A percentile compares a stretch with the other conserved stretches of the same genome.
These are phyloP conservation scores for Talaromyces sp. DNA, from an alignment of 2,329 filamentous ascomycete genomes.

Conservation along the genomic window DNA sequence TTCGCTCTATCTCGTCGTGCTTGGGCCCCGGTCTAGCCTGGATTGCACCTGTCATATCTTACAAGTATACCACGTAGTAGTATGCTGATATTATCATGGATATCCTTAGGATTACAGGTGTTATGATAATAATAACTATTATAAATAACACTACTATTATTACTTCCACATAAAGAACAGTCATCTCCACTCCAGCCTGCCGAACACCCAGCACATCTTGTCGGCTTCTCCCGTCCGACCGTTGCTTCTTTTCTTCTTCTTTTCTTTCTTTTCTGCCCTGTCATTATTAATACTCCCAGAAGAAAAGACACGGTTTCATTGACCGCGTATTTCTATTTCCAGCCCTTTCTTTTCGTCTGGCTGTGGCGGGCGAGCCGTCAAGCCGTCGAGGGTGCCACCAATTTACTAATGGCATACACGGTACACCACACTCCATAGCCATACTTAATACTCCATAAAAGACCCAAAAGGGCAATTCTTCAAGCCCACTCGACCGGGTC, in stretches of 20 bases:
- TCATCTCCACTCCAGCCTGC: not conserved
- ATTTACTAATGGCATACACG: too few relatives aligned
- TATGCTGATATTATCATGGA: not conserved
- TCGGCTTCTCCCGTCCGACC: constrained; percentile 11
- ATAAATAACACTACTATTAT: too few relatives aligned
- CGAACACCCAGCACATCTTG: not conserved
- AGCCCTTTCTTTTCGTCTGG: too few relatives aligned
- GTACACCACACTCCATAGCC: too few relatives aligned
- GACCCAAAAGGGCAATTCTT: not conserved
- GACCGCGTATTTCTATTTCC: not conserved
- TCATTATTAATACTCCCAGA: not conserved
- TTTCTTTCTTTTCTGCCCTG: not conserved
- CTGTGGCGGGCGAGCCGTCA: too few relatives aligned
- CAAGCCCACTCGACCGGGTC: not conserved
- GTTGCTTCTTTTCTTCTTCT: constrained; percentile 12
- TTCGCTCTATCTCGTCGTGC: not conserved
- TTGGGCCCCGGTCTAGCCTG: not conserved
- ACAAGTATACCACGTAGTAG: too few relatives aligned
- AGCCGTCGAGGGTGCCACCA: too few relatives aligned
- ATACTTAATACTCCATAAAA: not conserved
- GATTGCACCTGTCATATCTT: not conserved
- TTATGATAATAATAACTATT: too few relatives aligned
- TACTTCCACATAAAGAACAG: not conserved
- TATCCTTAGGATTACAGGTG: not conserved
- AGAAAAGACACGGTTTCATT: not conserved